Evolutionary conservation across 1,284 basidiomycete species (phyloP).

Genomic region (Phellinidium pouzarii): DNA sequence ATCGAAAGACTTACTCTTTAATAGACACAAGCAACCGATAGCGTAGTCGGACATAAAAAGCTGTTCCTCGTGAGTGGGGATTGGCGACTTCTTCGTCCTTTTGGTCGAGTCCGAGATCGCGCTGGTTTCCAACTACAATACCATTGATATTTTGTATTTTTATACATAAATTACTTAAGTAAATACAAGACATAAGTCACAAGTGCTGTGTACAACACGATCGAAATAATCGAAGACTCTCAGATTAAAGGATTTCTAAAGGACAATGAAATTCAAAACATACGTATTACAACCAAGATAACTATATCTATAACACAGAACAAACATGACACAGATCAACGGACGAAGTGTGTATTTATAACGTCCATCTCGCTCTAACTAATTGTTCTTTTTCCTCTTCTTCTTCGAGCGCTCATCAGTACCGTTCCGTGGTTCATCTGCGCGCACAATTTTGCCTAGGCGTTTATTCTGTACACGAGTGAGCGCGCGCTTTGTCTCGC

Average conservation of each 20-base stretch:
- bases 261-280: neutral
- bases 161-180: no score
- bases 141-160: no score
- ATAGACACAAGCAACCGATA: no score
- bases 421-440: constrained; percentile 19
- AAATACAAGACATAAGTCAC: no score
- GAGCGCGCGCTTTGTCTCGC: constrained; percentile 69
- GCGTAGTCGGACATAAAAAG: no score
- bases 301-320: neutral
- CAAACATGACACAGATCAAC: neutral
- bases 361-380: neutral
- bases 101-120: no score
- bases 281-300: neutral
- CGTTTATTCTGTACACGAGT: constrained; percentile 41
- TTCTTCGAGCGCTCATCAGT: constrained; percentile 24
- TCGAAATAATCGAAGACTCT: no score
- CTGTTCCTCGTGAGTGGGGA: no score
- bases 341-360: neutral
- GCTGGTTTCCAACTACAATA: no score
- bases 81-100: no score
- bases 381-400: constrained; percentile 23
- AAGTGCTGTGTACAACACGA: no score
- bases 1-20: no score
- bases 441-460: constrained; percentile 29
- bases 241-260: neutral